Evolutionary conservation across 78 protist species (phyloP).

Genomic region (Tieghemostelium lacteum): DNA sequence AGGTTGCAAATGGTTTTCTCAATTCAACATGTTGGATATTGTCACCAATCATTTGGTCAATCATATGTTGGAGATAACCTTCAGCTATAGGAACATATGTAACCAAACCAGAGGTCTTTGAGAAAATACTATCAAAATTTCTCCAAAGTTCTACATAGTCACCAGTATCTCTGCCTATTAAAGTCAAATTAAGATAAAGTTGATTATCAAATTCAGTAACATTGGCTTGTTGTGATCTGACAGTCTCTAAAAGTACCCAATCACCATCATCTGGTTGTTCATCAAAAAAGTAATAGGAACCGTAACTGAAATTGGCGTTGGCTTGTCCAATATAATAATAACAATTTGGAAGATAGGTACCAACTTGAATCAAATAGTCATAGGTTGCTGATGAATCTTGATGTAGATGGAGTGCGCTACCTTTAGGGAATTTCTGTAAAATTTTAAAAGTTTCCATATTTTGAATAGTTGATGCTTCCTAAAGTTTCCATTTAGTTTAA

Average conservation of each 20-base stretch:
- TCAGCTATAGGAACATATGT: conserved; percentile 12
- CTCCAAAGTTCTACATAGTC: conserved; percentile 39
- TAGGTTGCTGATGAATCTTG: conserved; percentile 42
- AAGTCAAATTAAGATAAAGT: not conserved
- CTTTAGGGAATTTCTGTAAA: conserved; percentile 57
- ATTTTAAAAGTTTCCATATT: conserved; percentile 5
- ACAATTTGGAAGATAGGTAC: conserved; percentile 60
- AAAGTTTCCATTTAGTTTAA: not conserved
- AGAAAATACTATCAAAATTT: conserved; percentile 61
- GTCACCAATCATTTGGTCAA: conserved; percentile 39
- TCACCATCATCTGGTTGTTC: conserved; percentile 4
- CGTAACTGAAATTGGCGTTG: not conserved
- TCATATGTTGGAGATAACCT: conserved; percentile 45
- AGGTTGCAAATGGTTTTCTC: conserved; percentile 12
- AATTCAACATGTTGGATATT: conserved; percentile 65
- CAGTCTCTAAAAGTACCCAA: not conserved
- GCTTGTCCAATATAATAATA: conserved; percentile 21
- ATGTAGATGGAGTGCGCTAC: conserved; percentile 47
- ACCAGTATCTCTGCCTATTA: conserved; percentile 22
- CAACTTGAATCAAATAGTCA: conserved; percentile 37
- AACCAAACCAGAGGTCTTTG: conserved; percentile 10
- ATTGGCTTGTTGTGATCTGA: not conserved
- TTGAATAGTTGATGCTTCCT: conserved; percentile 20
- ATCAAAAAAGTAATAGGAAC: conserved; percentile 26
- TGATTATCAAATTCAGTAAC: conserved; percentile 15